Evolutionary conservation across 169 alveolate genomes (phyloP).

Genomic region (Eimeria necatrix): DNA sequence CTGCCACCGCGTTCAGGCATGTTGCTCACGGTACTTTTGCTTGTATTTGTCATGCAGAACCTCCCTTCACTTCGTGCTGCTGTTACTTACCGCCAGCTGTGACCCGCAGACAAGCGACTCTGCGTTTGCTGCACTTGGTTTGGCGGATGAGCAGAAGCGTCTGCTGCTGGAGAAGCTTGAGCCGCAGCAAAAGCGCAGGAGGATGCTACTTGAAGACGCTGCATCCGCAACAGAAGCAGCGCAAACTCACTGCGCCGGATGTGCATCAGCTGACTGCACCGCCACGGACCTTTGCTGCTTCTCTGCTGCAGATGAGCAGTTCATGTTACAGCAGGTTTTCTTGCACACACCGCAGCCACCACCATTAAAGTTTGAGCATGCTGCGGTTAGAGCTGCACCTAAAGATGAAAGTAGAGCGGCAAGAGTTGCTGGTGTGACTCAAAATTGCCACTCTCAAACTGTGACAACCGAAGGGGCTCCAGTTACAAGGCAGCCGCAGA

Average conservation of each 20-base stretch:
- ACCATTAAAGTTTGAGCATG: not conserved
- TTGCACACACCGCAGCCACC: conserved; percentile 49
- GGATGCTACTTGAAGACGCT: not conserved
- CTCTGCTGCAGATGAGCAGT: conserved; percentile 59
- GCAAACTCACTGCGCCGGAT: conserved; percentile 9
- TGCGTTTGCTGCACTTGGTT: conserved; percentile 45
- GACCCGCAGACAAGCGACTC: conserved; percentile 42
- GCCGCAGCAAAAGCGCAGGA: conserved; percentile 17
- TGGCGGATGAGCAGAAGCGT: conserved; percentile 40
- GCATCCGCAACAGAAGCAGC: conserved; percentile 61
- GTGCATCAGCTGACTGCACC: conserved; percentile 37
- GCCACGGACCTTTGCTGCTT: conserved; percentile 72
- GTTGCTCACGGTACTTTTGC: too few relatives aligned
- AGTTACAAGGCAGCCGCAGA: conserved; percentile 5
- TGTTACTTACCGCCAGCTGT: conserved; percentile 70
- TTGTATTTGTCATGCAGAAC: not conserved
- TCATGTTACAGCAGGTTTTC: conserved; percentile 61
- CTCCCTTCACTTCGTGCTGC: conserved; percentile 54
- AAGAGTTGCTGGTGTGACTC: conserved; percentile 14
- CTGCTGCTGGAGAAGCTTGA: conserved; percentile 46
- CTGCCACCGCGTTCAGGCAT: too few relatives aligned
- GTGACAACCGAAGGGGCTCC: not conserved
- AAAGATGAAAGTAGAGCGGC: not conserved
- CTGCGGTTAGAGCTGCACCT: not conserved
- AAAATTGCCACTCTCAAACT: not conserved